These are phyloP conservation scores for Teunomyces aglyptinius DNA, from an alignment of 805 yeast genomes.

Conservation along the genomic window DNA sequence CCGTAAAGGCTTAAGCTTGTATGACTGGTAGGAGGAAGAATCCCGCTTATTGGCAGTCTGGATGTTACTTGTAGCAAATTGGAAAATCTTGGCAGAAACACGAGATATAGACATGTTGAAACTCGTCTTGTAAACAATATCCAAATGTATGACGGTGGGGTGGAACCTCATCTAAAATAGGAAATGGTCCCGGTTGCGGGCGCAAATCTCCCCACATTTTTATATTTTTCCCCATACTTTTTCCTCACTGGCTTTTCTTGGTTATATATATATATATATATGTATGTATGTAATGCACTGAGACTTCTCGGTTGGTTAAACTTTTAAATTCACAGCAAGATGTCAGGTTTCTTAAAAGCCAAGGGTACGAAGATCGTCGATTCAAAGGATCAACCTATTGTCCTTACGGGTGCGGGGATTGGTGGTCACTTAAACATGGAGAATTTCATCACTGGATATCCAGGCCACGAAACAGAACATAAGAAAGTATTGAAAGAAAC, in stretches of 20 bases:
- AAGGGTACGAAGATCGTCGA: conserved; percentile 50
- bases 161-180: neutral
- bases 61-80: neutral
- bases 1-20: too few species aligned
- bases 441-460: conserved; percentile 55
- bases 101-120: neutral
- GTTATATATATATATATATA: neutral
- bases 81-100: neutral
- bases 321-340: neutral
- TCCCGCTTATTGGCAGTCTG: too few species aligned
- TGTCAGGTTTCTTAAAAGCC: conserved; percentile 31
- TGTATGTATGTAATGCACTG: too few species aligned
- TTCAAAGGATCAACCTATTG: conserved; percentile 33
- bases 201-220: neutral
- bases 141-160: neutral
- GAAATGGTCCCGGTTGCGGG: neutral
- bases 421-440: conserved; percentile 57
- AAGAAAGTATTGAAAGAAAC: conserved; percentile 36
- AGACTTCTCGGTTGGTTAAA: neutral
- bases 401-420: conserved; percentile 47
- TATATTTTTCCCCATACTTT: neutral
- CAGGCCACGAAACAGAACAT: conserved; percentile 54
- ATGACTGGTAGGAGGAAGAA: too few species aligned
- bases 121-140: neutral
- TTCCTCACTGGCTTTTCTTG: neutral